Evolutionary conservation across 345 rosid species (phyloP).

Genomic region (Linum usitatissimum): DNA sequence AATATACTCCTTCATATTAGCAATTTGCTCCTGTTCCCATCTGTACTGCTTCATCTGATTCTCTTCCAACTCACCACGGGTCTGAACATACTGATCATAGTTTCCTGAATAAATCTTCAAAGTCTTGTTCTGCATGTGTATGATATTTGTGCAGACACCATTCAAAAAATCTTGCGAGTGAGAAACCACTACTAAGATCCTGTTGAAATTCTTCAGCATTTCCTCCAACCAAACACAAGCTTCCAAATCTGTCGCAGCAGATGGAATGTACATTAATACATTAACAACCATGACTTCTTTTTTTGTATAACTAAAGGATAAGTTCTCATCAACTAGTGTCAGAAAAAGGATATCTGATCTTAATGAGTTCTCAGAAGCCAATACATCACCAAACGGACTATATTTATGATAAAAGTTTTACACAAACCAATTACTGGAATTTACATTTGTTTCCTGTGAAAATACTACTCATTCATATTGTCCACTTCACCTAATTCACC

Average conservation of each 20-base stretch:
- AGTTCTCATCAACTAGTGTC: too few relatives aligned
- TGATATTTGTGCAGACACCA: conserved; percentile 92
- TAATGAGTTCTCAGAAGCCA: too few relatives aligned
- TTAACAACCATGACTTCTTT: too few relatives aligned
- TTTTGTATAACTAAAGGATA: too few relatives aligned
- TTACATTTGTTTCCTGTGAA: too few relatives aligned
- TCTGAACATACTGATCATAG: conserved; percentile 91
- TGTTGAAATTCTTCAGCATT: conserved; percentile 76
- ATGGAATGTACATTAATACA: neutral
- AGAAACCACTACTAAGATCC: conserved; percentile 87
- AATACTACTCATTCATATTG: too few relatives aligned
- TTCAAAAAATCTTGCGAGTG: conserved; percentile 98
- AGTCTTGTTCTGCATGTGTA: conserved; percentile 88
- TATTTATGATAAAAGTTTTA: too few relatives aligned
- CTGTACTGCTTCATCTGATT: conserved; percentile 98
- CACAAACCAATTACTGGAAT: too few relatives aligned
- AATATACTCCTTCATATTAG: conserved; percentile 95
- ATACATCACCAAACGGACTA: too few relatives aligned
- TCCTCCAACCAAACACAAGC: conserved; percentile 99
- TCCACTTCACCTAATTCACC: too few relatives aligned
- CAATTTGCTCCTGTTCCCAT: conserved; percentile 99
- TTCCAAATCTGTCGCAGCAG: conserved; percentile 58
- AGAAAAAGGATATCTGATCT: too few relatives aligned
- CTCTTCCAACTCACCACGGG: conserved; percentile 89
- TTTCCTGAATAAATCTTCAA: conserved; percentile 83